Percentiles rank a stretch among this genome's conserved stretches.
phyloP scores from a whole-genome alignment of 345 rosid species.

The Angophora floribunda region DNA sequence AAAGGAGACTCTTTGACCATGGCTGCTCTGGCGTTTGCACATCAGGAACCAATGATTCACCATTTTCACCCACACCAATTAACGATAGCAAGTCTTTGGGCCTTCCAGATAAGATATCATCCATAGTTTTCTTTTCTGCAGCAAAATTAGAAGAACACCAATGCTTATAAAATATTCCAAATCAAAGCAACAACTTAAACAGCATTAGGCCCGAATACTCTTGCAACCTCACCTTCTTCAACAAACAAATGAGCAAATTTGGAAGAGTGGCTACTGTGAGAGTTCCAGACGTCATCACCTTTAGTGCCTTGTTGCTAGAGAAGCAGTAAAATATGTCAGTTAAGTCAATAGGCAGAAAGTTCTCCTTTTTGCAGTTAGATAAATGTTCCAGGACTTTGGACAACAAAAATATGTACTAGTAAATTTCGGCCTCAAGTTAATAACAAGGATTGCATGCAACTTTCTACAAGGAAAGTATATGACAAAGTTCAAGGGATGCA shows the following conservation, averaged over 20 bases:
- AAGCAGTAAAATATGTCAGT: not conserved
- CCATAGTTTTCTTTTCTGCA: constrained; percentile 67
- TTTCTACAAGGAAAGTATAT: not conserved
- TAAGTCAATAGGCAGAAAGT: not conserved
- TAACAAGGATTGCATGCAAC: not conserved
- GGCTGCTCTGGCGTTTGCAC: constrained; percentile 12
- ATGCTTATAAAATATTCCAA: not conserved
- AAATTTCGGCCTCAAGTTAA: not conserved
- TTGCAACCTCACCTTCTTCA: constrained; percentile 61
- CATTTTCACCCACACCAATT: constrained; percentile 62
- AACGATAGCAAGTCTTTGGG: constrained; percentile 64
- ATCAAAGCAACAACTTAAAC: not conserved
- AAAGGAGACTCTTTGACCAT: constrained; percentile 20
- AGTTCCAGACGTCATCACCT: constrained; percentile 32
- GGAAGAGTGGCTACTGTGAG: constrained; percentile 50
- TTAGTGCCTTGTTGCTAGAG: constrained; percentile 40
- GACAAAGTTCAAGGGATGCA: not conserved
- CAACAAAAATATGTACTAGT: not conserved
- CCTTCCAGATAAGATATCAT: constrained; percentile 24
- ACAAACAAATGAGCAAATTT: constrained; percentile 82
- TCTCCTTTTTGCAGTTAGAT: not conserved
- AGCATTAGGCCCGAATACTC: not conserved
- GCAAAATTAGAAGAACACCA: not conserved
- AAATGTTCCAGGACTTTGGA: not conserved
- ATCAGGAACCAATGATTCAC: constrained; percentile 34